phyloP scores from a whole-genome alignment of 805 yeast genomes.

The Metschnikowia dekortorum region DNA sequence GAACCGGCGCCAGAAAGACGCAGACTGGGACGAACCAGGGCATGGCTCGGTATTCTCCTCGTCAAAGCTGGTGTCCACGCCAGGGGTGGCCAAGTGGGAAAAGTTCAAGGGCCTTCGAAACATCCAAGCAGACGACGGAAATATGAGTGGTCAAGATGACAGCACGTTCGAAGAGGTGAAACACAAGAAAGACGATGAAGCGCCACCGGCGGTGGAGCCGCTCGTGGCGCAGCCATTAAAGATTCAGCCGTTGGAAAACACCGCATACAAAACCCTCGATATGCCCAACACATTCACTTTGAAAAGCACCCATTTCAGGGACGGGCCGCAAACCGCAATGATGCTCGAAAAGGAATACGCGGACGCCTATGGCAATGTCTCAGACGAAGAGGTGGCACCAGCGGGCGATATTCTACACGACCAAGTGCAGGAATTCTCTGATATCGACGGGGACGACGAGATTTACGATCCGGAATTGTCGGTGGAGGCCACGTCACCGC shows the following conservation, averaged over 20 bases:
- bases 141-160: too few species aligned
- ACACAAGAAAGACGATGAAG: too few species aligned
- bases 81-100: neutral
- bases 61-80: neutral
- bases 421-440: neutral
- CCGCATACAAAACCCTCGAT: constrained; percentile 10
- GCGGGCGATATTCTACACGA: neutral
- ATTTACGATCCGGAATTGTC: constrained; percentile 15
- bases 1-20: neutral
- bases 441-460: constrained; percentile 1
- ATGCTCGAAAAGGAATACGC: constrained; percentile 11
- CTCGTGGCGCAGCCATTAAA: neutral
- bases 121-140: neutral
- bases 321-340: neutral
- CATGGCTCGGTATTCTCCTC: neutral
- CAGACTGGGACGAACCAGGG: neutral
- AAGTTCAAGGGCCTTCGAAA: neutral
- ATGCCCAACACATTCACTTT: constrained; percentile 10
- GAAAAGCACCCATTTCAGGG: constrained; percentile 11
- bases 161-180: too few species aligned
- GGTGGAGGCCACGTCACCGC: neutral
- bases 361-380: constrained; percentile 12
- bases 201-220: too few species aligned
- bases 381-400: constrained; percentile 6
- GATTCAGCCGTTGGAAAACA: constrained; percentile 15